phyloP scores from a whole-genome alignment of 441 rosid species.

The Sinapis alba region DNA sequence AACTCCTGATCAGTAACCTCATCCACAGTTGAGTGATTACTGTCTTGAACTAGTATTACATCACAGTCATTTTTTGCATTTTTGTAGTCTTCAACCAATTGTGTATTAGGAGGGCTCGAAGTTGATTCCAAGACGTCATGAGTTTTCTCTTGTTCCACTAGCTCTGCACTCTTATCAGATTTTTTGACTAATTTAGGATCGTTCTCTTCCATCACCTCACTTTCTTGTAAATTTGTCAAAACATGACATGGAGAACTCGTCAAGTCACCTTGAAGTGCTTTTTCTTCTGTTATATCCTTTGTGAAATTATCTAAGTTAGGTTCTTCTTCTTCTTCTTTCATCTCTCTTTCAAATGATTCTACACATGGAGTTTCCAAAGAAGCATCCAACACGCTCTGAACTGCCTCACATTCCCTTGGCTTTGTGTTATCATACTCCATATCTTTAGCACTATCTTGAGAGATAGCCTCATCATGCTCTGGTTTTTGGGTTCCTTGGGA shows the following conservation, averaged over 20 bases:
- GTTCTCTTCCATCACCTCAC: constrained; percentile 19
- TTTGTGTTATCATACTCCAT: not conserved
- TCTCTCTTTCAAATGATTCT: constrained; percentile 9
- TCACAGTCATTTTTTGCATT: constrained; percentile 28
- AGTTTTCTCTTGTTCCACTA: constrained; percentile 9
- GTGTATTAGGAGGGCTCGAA: not conserved
- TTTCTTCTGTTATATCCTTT: not conserved
- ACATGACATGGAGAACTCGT: constrained; percentile 8
- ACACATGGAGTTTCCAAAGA: constrained; percentile 11
- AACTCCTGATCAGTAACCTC: not conserved
- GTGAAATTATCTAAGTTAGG: not conserved
- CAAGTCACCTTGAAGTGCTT: constrained; percentile 1
- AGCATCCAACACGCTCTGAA: constrained; percentile 16
- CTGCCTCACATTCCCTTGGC: constrained; percentile 8
- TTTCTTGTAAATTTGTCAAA: constrained; percentile 17
- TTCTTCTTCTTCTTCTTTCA: constrained; percentile 11
- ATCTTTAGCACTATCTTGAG: not conserved
- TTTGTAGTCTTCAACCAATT: constrained; percentile 11
- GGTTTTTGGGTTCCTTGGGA: constrained; percentile 6
- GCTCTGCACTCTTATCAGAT: not conserved
- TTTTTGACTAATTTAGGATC: not conserved
- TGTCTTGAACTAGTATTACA: constrained; percentile 9
- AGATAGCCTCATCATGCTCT: constrained; percentile 20
- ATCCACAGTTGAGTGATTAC: not conserved
- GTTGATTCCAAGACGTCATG: not conserved